A percentile compares a stretch with the other conserved stretches of the same genome.
Conservation (phyloP, 2,329 filamentous ascomycete genomes). For the Trichoderma polysporum region DNA sequence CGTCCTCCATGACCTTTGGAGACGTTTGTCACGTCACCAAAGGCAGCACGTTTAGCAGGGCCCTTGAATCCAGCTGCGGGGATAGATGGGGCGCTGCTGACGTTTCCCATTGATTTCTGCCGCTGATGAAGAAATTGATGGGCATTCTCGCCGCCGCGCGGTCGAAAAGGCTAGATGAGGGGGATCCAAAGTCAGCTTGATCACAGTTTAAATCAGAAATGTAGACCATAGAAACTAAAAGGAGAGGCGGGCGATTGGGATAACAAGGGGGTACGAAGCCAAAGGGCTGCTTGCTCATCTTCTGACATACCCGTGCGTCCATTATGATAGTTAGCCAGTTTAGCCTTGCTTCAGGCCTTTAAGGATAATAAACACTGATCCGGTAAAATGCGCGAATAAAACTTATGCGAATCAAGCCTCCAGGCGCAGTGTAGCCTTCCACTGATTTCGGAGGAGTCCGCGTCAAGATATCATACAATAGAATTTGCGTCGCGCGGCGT, state of each 20-base stretch:
- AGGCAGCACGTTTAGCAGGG: slow-evolving; percentile 71
- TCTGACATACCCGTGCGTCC: slow-evolving; percentile 38
- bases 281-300: not conserved
- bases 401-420: slow-evolving; percentile 15
- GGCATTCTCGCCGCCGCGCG: slow-evolving; percentile 55
- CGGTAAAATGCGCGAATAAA: slow-evolving; percentile 27
- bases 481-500: slow-evolving; percentile 1
- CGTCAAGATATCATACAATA: slow-evolving; percentile 24
- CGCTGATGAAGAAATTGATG: slow-evolving; percentile 65
- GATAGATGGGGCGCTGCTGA: slow-evolving; percentile 38
- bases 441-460: slow-evolving; percentile 7
- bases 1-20: slow-evolving; percentile 37
- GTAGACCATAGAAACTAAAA: not conserved
- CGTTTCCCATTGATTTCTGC: slow-evolving; percentile 73
- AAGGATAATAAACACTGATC: slow-evolving; percentile 22
- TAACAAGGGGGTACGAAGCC: not conserved
- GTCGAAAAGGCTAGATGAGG: slow-evolving; percentile 39
- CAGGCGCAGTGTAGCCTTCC: slow-evolving; percentile 17
- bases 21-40: slow-evolving; percentile 80
- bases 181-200: not conserved
- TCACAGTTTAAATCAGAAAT: not conserved
- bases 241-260: not conserved
- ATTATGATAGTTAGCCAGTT: slow-evolving; percentile 29
- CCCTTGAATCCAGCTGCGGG: slow-evolving; percentile 36
- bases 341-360: slow-evolving; percentile 22